Percentiles rank a stretch among this genome's conserved stretches.
phyloP scores from a whole-genome alignment of 305 asterid species.

The Solanum aculeatissimum region DNA sequence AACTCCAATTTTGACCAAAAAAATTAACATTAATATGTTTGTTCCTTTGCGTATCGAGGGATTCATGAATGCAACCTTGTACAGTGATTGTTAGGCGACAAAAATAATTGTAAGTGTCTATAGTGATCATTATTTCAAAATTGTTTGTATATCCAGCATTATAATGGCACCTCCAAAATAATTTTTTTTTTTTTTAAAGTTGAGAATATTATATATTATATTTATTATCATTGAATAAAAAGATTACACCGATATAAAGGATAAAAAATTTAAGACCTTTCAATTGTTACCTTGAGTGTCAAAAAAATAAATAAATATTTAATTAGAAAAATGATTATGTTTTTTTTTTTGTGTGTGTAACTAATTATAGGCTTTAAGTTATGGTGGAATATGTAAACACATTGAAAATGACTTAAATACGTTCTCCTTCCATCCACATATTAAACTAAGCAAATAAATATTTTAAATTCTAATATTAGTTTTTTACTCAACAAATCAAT shows the following conservation, averaged over 20 bases:
- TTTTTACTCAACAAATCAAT: too few species aligned
- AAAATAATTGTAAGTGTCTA: neutral
- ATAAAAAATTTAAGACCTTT: neutral
- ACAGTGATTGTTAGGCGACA: neutral
- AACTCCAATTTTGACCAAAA: neutral
- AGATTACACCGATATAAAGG: neutral
- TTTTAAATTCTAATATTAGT: too few species aligned
- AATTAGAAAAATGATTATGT: too few species aligned
- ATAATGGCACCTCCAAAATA: neutral
- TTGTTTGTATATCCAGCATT: neutral
- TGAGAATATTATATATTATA: too few species aligned
- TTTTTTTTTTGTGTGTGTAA: too few species aligned
- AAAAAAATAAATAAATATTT: too few species aligned
- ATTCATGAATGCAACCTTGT: neutral
- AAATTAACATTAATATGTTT: neutral
- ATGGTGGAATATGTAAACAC: too few species aligned
- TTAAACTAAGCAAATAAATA: too few species aligned
- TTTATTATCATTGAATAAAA: neutral
- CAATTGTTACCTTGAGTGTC: neutral
- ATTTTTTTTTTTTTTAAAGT: too few species aligned
- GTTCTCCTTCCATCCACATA: too few species aligned
- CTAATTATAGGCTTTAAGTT: too few species aligned
- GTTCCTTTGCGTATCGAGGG: neutral
- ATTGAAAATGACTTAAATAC: too few species aligned
- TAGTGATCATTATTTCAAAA: neutral